Base-by-base conservation (phyloP, 1,284 basidiomycete species). In the Moniliophthora roreri region DNA sequence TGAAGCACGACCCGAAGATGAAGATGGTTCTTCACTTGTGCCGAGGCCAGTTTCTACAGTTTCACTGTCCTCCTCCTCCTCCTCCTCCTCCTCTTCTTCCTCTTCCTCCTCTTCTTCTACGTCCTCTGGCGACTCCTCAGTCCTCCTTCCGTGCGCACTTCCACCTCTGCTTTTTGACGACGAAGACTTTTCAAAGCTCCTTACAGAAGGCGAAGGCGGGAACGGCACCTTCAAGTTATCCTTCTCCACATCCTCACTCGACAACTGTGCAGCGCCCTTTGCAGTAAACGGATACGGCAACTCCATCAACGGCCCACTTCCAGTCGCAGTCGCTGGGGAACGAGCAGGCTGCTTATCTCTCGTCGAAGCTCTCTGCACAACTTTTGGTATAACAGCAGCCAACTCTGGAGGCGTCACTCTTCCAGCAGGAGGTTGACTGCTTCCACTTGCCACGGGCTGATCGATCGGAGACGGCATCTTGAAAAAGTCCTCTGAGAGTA, bases 271-370 rank as follows among this genome's bases (percentile, higher is more conserved):
- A 35, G 48, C 48, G 23, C 55, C 51, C 48, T 74, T 75, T 3
- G 72, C 78, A 1, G 77, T 69, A 64, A 89, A 89, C 1, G 85
- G 84, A 71, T 89, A 89, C 9, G 83, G 81, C 50, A 81, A 60
- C 52, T 68, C 63, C 65, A 71, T 65, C 54, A 76, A 62, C 24
- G 78, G 75, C 4, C 68, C 69, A 9, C 67, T 61, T 28, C 69
- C 58, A 8, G 68, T 69, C 9, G 65, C 56, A 13, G 60, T 50
- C n/a, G n/a, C n/a, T n/a, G n/a, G n/a, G n/a, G n/a, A n/a, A n/a
- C n/a, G n/a, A n/a, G n/a, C n/a, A n/a, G n/a, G n/a, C 57, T 67
- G 65, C 15, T 61, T 65, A 24, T 78, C 74, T 58, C 66, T 71
- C 41, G 74, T 72, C 0, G 28, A 32, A 11, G 69, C 62, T 48